These are phyloP conservation scores for Nissolia schottii DNA, from an alignment of 306 rosid genomes.

Conservation along the genomic window DNA sequence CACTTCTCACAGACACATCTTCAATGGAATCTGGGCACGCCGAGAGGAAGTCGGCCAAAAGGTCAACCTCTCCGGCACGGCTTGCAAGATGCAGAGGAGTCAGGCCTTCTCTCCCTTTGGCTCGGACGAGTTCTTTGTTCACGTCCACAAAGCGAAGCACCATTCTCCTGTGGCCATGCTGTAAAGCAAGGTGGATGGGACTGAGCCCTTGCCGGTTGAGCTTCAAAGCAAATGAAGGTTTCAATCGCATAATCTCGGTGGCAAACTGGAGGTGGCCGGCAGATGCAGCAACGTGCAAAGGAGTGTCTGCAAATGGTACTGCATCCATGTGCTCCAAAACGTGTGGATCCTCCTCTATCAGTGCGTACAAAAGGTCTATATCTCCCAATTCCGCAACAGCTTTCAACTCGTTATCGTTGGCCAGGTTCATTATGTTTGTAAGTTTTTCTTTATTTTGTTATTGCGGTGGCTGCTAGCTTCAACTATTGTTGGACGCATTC, in stretches of 20 bases:
- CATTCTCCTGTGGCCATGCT: neutral
- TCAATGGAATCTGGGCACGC: conserved; percentile 30
- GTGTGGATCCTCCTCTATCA: neutral
- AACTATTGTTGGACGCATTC: too few species aligned
- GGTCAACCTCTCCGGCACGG: neutral
- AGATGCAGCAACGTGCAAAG: conserved; percentile 30
- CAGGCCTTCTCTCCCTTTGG: neutral
- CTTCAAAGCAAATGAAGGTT: conserved; percentile 32
- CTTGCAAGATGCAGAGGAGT: neutral
- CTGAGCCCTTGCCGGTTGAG: conserved; percentile 7
- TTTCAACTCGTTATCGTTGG: neutral
- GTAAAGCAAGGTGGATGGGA: conserved; percentile 14
- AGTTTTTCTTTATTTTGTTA: too few species aligned
- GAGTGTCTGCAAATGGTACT: conserved; percentile 30
- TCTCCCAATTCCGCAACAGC: neutral
- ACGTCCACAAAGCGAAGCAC: neutral
- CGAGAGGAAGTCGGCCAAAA: conserved; percentile 1
- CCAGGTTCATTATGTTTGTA: neutral
- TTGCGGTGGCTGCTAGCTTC: too few species aligned
- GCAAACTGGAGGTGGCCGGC: conserved; percentile 18
- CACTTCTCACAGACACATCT: conserved; percentile 19
- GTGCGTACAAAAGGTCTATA: neutral
- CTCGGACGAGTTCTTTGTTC: neutral
- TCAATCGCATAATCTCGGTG: conserved; percentile 26
- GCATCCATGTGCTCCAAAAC: neutral